A percentile compares a stretch with the other conserved stretches of the same genome.
These are phyloP conservation scores for Agaricus subrufescens DNA, from an alignment of 768 basidiomycete species.

Conservation along the genomic window DNA sequence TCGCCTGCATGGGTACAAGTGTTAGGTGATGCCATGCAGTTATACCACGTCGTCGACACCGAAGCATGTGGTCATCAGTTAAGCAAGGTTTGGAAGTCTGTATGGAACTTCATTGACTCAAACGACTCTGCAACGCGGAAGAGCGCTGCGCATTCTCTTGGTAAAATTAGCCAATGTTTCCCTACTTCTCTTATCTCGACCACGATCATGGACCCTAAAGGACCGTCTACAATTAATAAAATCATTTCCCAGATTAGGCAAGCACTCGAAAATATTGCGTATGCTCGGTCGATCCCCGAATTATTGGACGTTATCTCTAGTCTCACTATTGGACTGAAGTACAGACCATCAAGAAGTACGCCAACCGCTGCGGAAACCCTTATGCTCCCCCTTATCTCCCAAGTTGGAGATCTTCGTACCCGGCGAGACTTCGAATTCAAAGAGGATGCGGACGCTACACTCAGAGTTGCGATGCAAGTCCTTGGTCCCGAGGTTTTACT, in stretches of 20 bases:
- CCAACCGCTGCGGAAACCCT: slow-evolving; percentile 65
- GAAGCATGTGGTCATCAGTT: slow-evolving; percentile 51
- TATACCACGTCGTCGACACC: slow-evolving; percentile 49
- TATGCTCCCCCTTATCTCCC: slow-evolving; percentile 62
- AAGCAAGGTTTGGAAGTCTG: slow-evolving; percentile 62
- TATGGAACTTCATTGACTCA: slow-evolving; percentile 79
- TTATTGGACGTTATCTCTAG: slow-evolving; percentile 70
- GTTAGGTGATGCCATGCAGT: slow-evolving; percentile 67
- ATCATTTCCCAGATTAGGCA: slow-evolving; percentile 61
- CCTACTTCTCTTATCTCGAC: slow-evolving; percentile 53
- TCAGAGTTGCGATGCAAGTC: slow-evolving; percentile 78
- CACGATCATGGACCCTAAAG: slow-evolving; percentile 43
- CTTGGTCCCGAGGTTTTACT: slow-evolving; percentile 83
- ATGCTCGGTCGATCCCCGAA: slow-evolving; percentile 74
- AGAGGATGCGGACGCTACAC: slow-evolving; percentile 75
- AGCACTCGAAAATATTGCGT: slow-evolving; percentile 68
- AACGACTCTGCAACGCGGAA: slow-evolving; percentile 55
- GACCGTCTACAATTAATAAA: slow-evolving; percentile 52
- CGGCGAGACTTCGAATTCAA: slow-evolving; percentile 88
- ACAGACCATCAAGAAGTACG: slow-evolving; percentile 35
- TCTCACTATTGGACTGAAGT: slow-evolving; percentile 57
- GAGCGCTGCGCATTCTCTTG: slow-evolving; percentile 59
- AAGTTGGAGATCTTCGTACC: slow-evolving; percentile 68
- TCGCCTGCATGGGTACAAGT: slow-evolving; percentile 77
- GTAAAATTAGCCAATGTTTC: slow-evolving; percentile 65